Percentiles rank a stretch among this genome's conserved stretches.
phyloP scores from a whole-genome alignment of 805 yeast genomes.

The Kluyveromyces aestuarii region DNA sequence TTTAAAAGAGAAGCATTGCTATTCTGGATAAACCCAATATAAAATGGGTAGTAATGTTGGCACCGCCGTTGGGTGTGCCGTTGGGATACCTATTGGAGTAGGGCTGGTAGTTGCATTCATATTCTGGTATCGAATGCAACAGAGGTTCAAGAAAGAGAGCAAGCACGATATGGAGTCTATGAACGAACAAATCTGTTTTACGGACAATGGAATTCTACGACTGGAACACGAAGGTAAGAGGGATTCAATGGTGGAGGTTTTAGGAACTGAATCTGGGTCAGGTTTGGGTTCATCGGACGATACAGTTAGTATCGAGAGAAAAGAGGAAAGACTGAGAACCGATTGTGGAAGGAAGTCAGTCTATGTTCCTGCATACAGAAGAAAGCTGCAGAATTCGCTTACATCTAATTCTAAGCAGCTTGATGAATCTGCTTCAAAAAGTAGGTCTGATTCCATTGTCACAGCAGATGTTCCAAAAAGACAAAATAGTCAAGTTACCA shows the following conservation, averaged over 20 bases:
- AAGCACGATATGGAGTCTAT: slow-evolving; percentile 29
- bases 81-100: slow-evolving; percentile 41
- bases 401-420: slow-evolving; percentile 16
- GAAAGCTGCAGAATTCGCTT: slow-evolving; percentile 17
- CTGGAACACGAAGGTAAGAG: slow-evolving; percentile 2
- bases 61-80: slow-evolving; percentile 44
- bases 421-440: slow-evolving; percentile 12
- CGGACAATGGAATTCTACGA: slow-evolving; percentile 21
- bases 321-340: slow-evolving; percentile 8
- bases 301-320: slow-evolving; percentile 7
- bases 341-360: background rate
- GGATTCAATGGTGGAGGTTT: background rate
- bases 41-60: slow-evolving; percentile 14
- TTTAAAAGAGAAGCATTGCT: background rate
- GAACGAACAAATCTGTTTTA: slow-evolving; percentile 29
- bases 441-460: slow-evolving; percentile 9
- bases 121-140: slow-evolving; percentile 33
- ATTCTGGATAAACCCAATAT: background rate
- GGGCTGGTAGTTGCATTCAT: slow-evolving; percentile 28
- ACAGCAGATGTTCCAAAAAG: slow-evolving; percentile 11
- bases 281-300: slow-evolving; percentile 15
- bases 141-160: slow-evolving; percentile 32
- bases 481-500: slow-evolving; percentile 9
- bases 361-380: slow-evolving; percentile 33
- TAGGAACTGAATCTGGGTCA: background rate